Percentiles rank a stretch among this genome's conserved stretches.
Conservation (phyloP, 768 basidiomycete species). For the Pisolithus microcarpus region DNA sequence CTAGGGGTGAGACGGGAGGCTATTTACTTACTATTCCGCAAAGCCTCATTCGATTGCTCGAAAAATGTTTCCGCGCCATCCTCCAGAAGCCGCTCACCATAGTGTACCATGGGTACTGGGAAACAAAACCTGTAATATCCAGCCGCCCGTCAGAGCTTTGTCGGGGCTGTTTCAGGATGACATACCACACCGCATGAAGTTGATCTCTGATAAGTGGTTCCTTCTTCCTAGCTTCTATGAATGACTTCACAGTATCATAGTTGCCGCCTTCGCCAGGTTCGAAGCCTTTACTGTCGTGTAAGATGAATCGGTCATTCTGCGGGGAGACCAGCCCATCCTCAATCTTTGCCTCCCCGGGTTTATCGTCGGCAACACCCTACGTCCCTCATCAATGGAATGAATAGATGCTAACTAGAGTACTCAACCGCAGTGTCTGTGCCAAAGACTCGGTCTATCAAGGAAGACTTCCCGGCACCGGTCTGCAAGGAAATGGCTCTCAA, state of each 20-base stretch:
- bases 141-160: not conserved
- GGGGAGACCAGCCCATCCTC: slow-evolving; percentile 5
- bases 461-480: slow-evolving; percentile 4
- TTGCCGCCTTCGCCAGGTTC: slow-evolving; percentile 8
- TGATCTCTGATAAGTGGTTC: slow-evolving; percentile 1
- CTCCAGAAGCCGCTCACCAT: slow-evolving; percentile 3
- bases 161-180: not conserved
- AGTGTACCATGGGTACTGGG: not conserved
- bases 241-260: slow-evolving; percentile 3
- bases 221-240: slow-evolving; percentile 4
- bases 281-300: slow-evolving; percentile 14
- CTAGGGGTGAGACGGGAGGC: not conserved
- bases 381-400: not conserved
- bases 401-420: not conserved
- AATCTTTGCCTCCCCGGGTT: slow-evolving; percentile 2
- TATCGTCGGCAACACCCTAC: not conserved
- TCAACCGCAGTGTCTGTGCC: not conserved
- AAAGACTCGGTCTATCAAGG: slow-evolving; percentile 2
- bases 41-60: not conserved
- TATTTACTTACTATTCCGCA: not conserved
- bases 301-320: slow-evolving; percentile 7
- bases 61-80: not conserved
- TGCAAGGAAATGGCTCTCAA: not conserved
- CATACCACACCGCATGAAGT: slow-evolving; percentile 12
- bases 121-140: not conserved